A percentile compares a stretch with the other conserved stretches of the same genome.
phyloP scores from a whole-genome alignment of 371 early-diverging fungal species.

The Mucor lusitanicus region DNA sequence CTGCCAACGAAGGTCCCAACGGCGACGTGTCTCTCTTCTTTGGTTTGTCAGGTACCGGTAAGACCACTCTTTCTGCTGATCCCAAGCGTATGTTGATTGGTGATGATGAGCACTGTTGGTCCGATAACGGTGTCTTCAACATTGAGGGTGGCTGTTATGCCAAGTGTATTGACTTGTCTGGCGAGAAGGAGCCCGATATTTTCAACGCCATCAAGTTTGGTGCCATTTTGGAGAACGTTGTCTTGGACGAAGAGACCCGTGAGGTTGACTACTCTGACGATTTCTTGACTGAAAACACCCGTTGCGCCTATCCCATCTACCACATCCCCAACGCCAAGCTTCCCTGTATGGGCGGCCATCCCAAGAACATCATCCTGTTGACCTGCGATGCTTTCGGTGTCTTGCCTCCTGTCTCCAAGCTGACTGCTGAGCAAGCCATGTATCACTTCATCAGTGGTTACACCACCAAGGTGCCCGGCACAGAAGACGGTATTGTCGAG shows the following conservation, averaged over 20 bases:
- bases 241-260: slow-evolving; percentile 81
- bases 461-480: slow-evolving; percentile 96
- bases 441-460: slow-evolving; percentile 97
- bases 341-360: slow-evolving; percentile 93
- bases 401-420: slow-evolving; percentile 92
- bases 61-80: slow-evolving; percentile 97
- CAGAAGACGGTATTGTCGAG: slow-evolving; percentile 95
- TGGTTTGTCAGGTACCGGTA: slow-evolving; percentile 95
- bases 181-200: slow-evolving; percentile 98
- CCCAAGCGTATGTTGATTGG: slow-evolving; percentile 93
- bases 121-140: slow-evolving; percentile 93
- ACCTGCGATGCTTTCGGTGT: slow-evolving; percentile 99
- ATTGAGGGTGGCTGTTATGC: slow-evolving; percentile 99
- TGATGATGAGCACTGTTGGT: slow-evolving; percentile 99
- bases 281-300: slow-evolving; percentile 94
- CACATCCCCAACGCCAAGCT: slow-evolving; percentile 96
- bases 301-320: slow-evolving; percentile 95
- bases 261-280: slow-evolving; percentile 86
- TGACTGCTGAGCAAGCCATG: slow-evolving; percentile 91
- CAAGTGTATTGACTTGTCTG: slow-evolving; percentile 92
- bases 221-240: slow-evolving; percentile 95
- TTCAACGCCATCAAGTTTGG: slow-evolving; percentile 95
- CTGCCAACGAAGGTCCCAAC: slow-evolving; percentile 90
- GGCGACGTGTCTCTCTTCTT: slow-evolving; percentile 98
- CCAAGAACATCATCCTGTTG: slow-evolving; percentile 93